A percentile compares a stretch with the other conserved stretches of the same genome.
Conservation (phyloP, 257 asterid genomes). For the Plantago elongata region DNA sequence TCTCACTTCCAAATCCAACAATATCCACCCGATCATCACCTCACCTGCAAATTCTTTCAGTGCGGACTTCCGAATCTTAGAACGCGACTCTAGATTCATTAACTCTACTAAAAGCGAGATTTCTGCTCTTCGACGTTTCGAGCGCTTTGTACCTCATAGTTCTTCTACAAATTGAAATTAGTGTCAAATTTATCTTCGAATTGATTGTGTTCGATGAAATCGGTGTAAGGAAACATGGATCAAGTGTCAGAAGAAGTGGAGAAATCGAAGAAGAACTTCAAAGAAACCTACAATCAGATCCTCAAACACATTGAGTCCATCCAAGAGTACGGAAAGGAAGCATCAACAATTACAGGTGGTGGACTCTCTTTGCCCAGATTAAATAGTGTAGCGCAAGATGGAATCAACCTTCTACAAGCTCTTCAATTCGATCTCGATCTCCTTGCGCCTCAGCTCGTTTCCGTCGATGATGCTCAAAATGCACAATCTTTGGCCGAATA, state of each 20-base stretch:
- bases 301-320: constrained; percentile 46
- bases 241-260: constrained; percentile 68
- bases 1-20: no score
- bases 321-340: constrained; percentile 56
- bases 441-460: constrained; percentile 76
- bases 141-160: no score
- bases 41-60: no score
- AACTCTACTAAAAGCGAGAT: no score
- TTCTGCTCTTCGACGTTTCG: no score
- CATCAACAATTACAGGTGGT: constrained; percentile 8
- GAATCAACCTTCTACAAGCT: constrained; percentile 55
- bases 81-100: no score
- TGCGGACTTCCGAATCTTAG: no score
- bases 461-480: constrained; percentile 56
- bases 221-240: constrained; percentile 39
- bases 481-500: constrained; percentile 60
- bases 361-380: constrained; percentile 69
- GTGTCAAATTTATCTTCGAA: no score
- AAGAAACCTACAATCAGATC: constrained; percentile 44
- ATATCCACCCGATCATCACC: no score
- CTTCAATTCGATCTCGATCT: constrained; percentile 85
- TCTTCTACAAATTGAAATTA: no score
- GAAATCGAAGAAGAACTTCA: constrained; percentile 50
- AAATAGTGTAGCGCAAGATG: constrained; percentile 90
- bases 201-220: no score